Evolutionary conservation across 2,329 filamentous ascomycete species (phyloP), one percentile per base, ranked within the genome.

Genomic region (Xylariaceae sp.): DNA sequence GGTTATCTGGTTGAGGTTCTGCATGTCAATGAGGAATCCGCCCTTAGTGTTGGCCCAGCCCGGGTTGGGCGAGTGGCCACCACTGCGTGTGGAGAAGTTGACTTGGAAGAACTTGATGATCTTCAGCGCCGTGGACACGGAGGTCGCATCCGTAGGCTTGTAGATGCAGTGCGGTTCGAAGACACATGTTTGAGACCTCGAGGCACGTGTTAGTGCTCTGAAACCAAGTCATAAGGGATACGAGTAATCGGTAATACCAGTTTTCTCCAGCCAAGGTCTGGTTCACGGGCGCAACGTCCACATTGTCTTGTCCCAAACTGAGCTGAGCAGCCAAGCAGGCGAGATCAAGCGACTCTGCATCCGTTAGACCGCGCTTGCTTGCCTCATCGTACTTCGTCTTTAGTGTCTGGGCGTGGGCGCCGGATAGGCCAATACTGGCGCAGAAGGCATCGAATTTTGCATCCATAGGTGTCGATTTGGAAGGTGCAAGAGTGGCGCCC

Each of bases 21-120:
- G 56, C 51, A 71, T 44, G 55, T 69, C 67, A 13, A 71, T 51
- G 45, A 70, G 56, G 3, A 70, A 62, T 10, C 68, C 65, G 7
- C 42, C 51, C 9, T 37, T 60, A 1, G 58, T 34, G 37, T 60
- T 64, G 2, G 62, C 61, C 54, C 55, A 64, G 35, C 66, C 64
- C 2, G 62, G 64, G 39, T 62, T 68, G 5, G 64, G 62, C 30
- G 62, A 65, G 34, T 66, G 66, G 8, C 37, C 37, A 4, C 37
- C 37, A 42, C 8, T 60, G 61, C 1, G 62, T 13, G 64, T 30
- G 8, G 60, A 52, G 45, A 65, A 64, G 10, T 63, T 64, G 17
- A 63, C 55, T 7, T 55, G 6, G 37, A 61, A 65, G 44, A 56
- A 60, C 2, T 44, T 53, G 11, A 66, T 61, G 4, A 62, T 63